These are phyloP conservation scores for Quercus berberidifolia DNA, from an alignment of 306 rosid genomes.

Conservation along the genomic window DNA sequence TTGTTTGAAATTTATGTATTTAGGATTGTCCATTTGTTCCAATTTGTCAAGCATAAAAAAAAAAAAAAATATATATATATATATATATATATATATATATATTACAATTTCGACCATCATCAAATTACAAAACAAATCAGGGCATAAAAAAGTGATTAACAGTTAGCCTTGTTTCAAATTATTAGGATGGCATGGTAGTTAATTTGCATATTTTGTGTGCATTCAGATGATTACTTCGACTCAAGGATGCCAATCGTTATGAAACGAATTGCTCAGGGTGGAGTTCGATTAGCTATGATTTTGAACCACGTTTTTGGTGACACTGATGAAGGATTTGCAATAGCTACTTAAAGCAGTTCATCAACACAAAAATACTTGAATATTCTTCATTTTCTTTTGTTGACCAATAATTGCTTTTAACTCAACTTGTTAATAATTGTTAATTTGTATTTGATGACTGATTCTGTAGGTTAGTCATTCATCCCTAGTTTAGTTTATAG, in stretches of 20 bases:
- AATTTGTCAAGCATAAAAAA: no score
- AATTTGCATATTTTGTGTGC: neutral
- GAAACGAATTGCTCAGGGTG: slow-evolving; percentile 91
- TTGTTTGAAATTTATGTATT: no score
- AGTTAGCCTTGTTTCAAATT: neutral
- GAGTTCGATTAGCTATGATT: slow-evolving; percentile 81
- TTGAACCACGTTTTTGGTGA: slow-evolving; percentile 57
- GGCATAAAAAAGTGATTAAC: neutral
- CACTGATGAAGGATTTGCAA: slow-evolving; percentile 40
- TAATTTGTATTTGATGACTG: neutral
- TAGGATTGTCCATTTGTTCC: no score
- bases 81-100: no score
- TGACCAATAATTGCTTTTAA: neutral
- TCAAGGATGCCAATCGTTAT: slow-evolving; percentile 75
- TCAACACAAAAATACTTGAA: neutral
- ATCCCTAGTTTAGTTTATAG: neutral
- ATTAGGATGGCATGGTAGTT: no score
- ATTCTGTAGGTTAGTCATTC: neutral
- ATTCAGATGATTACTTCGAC: slow-evolving; percentile 64
- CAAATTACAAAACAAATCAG: neutral
- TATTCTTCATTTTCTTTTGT: slow-evolving; percentile 3
- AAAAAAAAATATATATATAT: no score
- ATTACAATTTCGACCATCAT: no score
- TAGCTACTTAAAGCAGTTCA: slow-evolving; percentile 33
- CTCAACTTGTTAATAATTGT: slow-evolving; percentile 1